Percentiles rank a stretch among this genome's conserved stretches.
These are phyloP conservation scores for Ascochyta lentis DNA, from an alignment of 2,329 filamentous ascomycete species.

Conservation along the genomic window DNA sequence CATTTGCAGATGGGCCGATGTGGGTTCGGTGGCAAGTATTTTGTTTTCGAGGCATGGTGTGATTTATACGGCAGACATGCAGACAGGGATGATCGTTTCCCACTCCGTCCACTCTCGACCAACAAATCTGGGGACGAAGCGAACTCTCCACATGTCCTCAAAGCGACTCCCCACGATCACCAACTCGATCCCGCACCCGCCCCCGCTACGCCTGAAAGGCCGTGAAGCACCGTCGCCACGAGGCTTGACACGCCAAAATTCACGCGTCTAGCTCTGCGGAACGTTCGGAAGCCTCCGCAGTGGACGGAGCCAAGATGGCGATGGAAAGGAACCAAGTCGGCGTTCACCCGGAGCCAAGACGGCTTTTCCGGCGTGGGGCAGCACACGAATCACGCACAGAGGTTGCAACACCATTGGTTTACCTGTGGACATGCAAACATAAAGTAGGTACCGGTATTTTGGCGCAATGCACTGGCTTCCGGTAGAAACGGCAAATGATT, in stretches of 20 bases:
- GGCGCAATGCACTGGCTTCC: too few species aligned
- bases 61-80: slow-evolving; percentile 22
- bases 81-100: slow-evolving; percentile 25
- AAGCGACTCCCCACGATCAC: slow-evolving; percentile 20
- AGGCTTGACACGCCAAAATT: not conserved
- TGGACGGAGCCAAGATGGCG: slow-evolving; percentile 2
- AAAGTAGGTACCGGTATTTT: too few species aligned
- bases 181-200: slow-evolving; percentile 1
- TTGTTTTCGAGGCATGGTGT: slow-evolving; percentile 1
- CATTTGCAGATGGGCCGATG: not conserved
- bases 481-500: too few species aligned
- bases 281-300: not conserved
- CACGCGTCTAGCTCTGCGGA: not conserved
- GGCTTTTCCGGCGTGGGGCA: not conserved
- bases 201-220: slow-evolving; percentile 9
- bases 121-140: slow-evolving; percentile 22
- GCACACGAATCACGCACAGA: not conserved
- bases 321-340: slow-evolving; percentile 4
- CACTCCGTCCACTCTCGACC: not conserved
- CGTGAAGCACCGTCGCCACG: not conserved
- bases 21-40: not conserved
- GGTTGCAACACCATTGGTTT: not conserved
- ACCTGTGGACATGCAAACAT: too few species aligned
- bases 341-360: not conserved
- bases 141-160: slow-evolving; percentile 8